Conservation (phyloP, 441 rosid genomes). For the Gossypium davidsonii region DNA sequence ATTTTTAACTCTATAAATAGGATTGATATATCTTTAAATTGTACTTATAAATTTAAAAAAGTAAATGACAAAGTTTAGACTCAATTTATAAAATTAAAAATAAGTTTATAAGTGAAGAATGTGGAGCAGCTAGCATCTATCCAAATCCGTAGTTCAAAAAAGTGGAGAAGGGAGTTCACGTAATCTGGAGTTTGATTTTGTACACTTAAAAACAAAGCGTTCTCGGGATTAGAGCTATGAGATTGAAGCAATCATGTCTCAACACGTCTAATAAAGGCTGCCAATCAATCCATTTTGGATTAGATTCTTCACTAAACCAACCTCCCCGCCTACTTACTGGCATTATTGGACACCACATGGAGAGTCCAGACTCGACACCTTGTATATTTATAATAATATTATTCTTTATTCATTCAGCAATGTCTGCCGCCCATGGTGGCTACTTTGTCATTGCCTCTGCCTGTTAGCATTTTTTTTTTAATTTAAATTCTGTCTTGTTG, state of each 20-base stretch:
- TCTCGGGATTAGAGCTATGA: conserved; percentile 34
- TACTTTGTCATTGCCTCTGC: not conserved
- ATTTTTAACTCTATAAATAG: too few species aligned
- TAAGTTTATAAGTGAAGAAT: conserved; percentile 8
- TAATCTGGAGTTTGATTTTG: conserved; percentile 22
- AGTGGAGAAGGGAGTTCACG: conserved; percentile 21
- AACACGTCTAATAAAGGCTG: conserved; percentile 23
- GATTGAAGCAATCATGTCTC: conserved; percentile 16
- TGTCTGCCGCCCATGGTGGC: not conserved
- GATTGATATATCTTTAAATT: too few species aligned
- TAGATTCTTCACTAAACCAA: not conserved
- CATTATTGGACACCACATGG: conserved; percentile 40
- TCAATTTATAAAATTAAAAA: not conserved
- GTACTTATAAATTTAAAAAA: not conserved
- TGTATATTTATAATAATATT: not conserved
- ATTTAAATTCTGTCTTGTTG: not conserved
- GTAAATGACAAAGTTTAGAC: too few species aligned
- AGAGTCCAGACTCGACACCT: not conserved
- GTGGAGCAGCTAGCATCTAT: not conserved
- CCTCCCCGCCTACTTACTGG: not conserved
- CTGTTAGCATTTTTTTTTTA: not conserved
- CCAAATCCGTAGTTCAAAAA: not conserved
- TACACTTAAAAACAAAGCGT: conserved; percentile 15
- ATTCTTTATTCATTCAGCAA: not conserved
- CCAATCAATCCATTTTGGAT: conserved; percentile 10